phyloP scores from a whole-genome alignment of 2,329 filamentous ascomycete species.

The Leptosphaerulina australis region DNA sequence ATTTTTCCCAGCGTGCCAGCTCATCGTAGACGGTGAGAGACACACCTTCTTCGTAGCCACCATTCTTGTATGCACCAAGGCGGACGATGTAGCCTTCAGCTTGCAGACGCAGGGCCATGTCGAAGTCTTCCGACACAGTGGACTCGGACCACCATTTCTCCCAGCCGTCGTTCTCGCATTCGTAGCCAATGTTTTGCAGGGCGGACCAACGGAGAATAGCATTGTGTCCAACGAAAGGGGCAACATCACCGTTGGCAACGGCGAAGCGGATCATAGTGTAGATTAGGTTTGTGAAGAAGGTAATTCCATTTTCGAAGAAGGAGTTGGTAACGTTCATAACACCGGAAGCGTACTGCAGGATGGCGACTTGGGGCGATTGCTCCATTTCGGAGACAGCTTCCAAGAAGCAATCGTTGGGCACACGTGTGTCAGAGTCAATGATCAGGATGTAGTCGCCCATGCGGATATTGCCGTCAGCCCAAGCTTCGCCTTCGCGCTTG shows the following conservation, averaged over 20 bases:
- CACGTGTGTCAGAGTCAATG: constrained; percentile 51
- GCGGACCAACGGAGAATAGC: constrained; percentile 74
- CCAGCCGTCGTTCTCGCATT: constrained; percentile 55
- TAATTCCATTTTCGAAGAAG: constrained; percentile 78
- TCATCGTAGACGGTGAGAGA: constrained; percentile 76
- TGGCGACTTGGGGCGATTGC: constrained; percentile 75
- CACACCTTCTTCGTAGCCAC: constrained; percentile 75
- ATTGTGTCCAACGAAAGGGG: constrained; percentile 79
- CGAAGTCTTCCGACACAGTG: constrained; percentile 79
- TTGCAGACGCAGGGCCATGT: constrained; percentile 75
- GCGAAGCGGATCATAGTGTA: constrained; percentile 75
- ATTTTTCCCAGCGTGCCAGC: constrained; percentile 72
- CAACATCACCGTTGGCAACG: constrained; percentile 72
- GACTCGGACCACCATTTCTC: constrained; percentile 76
- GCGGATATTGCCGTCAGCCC: constrained; percentile 85
- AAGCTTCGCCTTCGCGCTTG: constrained; percentile 67
- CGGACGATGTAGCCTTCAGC: constrained; percentile 71
- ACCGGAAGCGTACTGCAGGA: constrained; percentile 74
- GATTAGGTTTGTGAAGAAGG: constrained; percentile 79
- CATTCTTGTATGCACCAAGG: constrained; percentile 70
- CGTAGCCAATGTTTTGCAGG: constrained; percentile 60
- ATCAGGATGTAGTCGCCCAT: constrained; percentile 82
- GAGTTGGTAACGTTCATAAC: constrained; percentile 75
- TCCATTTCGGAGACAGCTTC: constrained; percentile 85
- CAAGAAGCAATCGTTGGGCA: constrained; percentile 74